Conservation (phyloP, 768 basidiomycete genomes). For the Daedalea quercina region DNA sequence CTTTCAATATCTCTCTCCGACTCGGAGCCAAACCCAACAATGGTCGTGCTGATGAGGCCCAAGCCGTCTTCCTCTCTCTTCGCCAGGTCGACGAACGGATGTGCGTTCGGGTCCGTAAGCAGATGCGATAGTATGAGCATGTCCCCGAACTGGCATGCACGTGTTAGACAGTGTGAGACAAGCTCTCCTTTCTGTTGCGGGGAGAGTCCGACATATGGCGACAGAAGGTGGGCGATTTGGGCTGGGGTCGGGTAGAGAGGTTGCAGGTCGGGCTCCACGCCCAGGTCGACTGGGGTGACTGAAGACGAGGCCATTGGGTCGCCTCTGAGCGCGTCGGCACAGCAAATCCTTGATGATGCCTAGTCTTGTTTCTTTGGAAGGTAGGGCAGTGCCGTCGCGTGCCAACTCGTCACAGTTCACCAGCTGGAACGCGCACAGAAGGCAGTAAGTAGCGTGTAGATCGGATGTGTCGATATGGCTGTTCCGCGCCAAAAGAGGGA, state of each 20-base stretch:
- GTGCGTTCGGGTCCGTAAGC: constrained; percentile 60
- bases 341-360: too few species aligned
- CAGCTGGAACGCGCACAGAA: neutral
- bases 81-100: constrained; percentile 58
- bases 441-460: neutral
- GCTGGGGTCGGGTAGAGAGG: constrained; percentile 68
- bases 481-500: too few species aligned
- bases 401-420: neutral
- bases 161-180: constrained; percentile 65
- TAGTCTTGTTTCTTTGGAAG: too few species aligned
- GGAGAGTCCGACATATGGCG: constrained; percentile 59
- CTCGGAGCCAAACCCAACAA: constrained; percentile 79
- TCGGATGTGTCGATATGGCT: too few species aligned
- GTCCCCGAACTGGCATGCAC: constrained; percentile 77
- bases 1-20: constrained; percentile 81
- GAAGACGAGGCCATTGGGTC: constrained; percentile 25
- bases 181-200: constrained; percentile 64
- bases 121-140: constrained; percentile 65
- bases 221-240: constrained; percentile 57
- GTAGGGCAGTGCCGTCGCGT: too few species aligned
- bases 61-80: constrained; percentile 83
- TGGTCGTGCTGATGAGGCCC: constrained; percentile 67
- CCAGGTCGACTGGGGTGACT: constrained; percentile 42
- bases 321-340: neutral
- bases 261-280: constrained; percentile 73